A percentile compares a stretch with the other conserved stretches of the same genome.
Conservation (phyloP, 1,139 yeast genomes). For the Lodderomyces beijingensis region DNA sequence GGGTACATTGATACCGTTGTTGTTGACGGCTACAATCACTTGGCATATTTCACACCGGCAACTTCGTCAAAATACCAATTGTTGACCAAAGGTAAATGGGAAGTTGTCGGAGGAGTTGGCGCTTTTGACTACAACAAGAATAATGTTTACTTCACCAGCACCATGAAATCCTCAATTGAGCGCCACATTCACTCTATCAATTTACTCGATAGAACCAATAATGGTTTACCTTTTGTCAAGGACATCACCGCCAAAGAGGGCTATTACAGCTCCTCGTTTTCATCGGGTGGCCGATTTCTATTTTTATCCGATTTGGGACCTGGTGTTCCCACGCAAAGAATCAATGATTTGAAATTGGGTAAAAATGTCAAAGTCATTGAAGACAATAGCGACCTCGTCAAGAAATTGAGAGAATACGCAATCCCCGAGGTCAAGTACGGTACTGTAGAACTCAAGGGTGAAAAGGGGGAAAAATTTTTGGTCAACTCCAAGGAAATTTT, state of each 20-base stretch:
- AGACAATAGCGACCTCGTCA: slow-evolving; percentile 40
- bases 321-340: slow-evolving; percentile 57
- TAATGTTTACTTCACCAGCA: slow-evolving; percentile 44
- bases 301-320: slow-evolving; percentile 65
- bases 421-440: slow-evolving; percentile 47
- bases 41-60: slow-evolving; percentile 56
- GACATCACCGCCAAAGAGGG: slow-evolving; percentile 60
- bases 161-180: slow-evolving; percentile 48
- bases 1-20: slow-evolving; percentile 56
- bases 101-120: slow-evolving; percentile 46
- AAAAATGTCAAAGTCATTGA: slow-evolving; percentile 40
- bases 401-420: slow-evolving; percentile 37
- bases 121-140: slow-evolving; percentile 42
- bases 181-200: slow-evolving; percentile 49
- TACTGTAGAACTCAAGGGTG: slow-evolving; percentile 46
- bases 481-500: slow-evolving; percentile 60
- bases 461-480: slow-evolving; percentile 32
- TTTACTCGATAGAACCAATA: slow-evolving; percentile 26
- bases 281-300: slow-evolving; percentile 61
- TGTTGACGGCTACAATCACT: slow-evolving; percentile 50
- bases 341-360: slow-evolving; percentile 48
- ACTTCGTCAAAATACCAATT: slow-evolving; percentile 34
- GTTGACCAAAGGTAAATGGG: slow-evolving; percentile 54
- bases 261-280: slow-evolving; percentile 64
- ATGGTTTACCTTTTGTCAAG: slow-evolving; percentile 28